Conservation (phyloP, 768 basidiomycete species). For the Boletus pseudopeckii region DNA sequence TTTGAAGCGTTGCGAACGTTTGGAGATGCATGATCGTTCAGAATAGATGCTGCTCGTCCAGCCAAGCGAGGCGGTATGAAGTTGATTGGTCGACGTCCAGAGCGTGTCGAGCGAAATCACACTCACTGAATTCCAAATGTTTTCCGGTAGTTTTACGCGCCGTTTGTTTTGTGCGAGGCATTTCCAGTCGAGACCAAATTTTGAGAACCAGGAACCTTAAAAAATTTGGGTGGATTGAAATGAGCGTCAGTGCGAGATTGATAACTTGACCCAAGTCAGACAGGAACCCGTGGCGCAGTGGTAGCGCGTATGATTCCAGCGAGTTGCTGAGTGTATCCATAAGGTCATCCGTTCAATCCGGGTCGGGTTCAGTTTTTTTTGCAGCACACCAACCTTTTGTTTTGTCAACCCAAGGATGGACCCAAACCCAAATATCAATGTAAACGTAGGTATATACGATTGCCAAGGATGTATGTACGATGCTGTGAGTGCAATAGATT, state of each 20-base stretch:
- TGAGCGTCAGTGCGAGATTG: too few species aligned
- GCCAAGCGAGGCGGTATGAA: not conserved
- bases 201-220: too few species aligned
- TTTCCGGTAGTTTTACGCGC: slow-evolving; percentile 20
- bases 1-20: too few species aligned
- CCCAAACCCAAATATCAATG: not conserved
- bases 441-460: slow-evolving; percentile 10
- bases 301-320: slow-evolving; percentile 41
- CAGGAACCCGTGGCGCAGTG: slow-evolving; percentile 37
- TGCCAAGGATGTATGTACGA: slow-evolving; percentile 9
- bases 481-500: slow-evolving; percentile 15
- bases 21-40: not conserved
- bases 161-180: slow-evolving; percentile 14
- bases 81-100: not conserved
- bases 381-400: not conserved
- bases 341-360: slow-evolving; percentile 48
- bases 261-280: rapidly evolving
- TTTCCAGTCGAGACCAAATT: not conserved
- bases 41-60: slow-evolving; percentile 1
- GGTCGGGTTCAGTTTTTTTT: slow-evolving; percentile 38
- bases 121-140: slow-evolving; percentile 8
- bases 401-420: too few species aligned
- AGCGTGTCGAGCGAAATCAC: not conserved
- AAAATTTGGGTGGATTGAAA: not conserved
- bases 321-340: slow-evolving; percentile 25